Base-by-base conservation (phyloP, 768 basidiomycete species). In the Mycena olivaceomarginata region DNA sequence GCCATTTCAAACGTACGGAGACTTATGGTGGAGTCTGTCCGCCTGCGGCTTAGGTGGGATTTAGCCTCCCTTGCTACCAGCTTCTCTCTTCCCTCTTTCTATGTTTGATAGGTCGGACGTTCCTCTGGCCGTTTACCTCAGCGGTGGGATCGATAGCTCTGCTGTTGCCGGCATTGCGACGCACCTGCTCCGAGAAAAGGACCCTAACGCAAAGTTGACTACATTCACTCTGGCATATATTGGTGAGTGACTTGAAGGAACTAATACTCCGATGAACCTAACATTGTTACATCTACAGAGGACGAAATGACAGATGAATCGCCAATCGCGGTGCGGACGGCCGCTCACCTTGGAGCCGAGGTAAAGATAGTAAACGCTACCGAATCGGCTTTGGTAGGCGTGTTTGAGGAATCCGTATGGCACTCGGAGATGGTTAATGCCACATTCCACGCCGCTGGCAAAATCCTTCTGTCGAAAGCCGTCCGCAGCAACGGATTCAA, bases 61-160 rank as follows among this genome's bases (percentile, higher is more conserved):
- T 74, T 80, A n/a, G n/a, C 11, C 53, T 53, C 56, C 18, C 25
- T 25, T 31, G 25, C 8, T 8, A 10, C 4, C 56, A 25, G 22
- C 20, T 31, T 57, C 25, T 25, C 56, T 7, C 12, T 25, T 31
- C 11, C 12, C 25, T 57, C 22, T 11, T 10, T 25, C n/a, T n/a
- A n/a, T 20, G 7, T 18, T 18, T 48, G 48, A 18, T 22, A 57
- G 56, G 7, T 57, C 77, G 2, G 79, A 80, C 40, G 79, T 80
- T 15, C 79, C 79, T 2, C 53, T 76, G 37, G 77, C 77, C 1
- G 60, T 80, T 2, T 80, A 78, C 41, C 76, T 81, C 46, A 80
- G 80, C 51, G 80, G 80, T 13, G 80, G 80, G 16, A 79, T 80
- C 46, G 80, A 80, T 37, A 79, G 78, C 57, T 73, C 80, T 10